phyloP scores from a whole-genome alignment of 2,329 filamentous ascomycete species.

The Hypoxylon sp. region DNA sequence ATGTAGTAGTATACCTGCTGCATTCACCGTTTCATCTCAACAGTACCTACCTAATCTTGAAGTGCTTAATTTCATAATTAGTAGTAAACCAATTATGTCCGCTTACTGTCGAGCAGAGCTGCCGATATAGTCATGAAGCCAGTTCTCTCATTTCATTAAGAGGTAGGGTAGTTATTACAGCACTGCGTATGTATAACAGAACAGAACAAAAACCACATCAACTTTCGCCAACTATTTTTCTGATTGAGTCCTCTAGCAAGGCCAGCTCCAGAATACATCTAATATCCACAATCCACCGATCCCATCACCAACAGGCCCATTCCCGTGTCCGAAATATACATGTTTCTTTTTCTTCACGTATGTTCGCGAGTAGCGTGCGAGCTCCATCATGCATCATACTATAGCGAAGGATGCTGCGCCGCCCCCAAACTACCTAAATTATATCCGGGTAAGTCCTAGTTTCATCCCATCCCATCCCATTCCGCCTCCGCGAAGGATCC shows the following conservation, averaged over 20 bases:
- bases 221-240: constrained; percentile 14
- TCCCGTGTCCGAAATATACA: constrained; percentile 17
- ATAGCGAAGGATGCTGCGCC: background rate
- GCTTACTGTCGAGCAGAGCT: background rate
- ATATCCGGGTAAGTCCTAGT: constrained; percentile 19
- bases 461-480: constrained; percentile 3
- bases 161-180: constrained; percentile 7
- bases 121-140: constrained; percentile 4
- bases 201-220: constrained; percentile 15
- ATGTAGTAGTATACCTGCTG: background rate
- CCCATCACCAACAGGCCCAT: background rate
- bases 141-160: constrained; percentile 24
- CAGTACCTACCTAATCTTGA: background rate
- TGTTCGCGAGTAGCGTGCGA: constrained; percentile 10
- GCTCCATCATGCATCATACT: constrained; percentile 1
- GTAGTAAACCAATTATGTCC: background rate
- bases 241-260: constrained; percentile 37
- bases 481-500: constrained; percentile 15
- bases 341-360: constrained; percentile 5
- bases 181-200: constrained; percentile 20
- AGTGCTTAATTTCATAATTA: background rate
- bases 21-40: background rate
- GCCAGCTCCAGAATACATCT: constrained; percentile 31
- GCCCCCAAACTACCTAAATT: constrained; percentile 31
- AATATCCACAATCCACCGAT: constrained; percentile 35